Conservation (phyloP, 192 early-diverging fungal genomes). For the Mortierella claussenii region DNA sequence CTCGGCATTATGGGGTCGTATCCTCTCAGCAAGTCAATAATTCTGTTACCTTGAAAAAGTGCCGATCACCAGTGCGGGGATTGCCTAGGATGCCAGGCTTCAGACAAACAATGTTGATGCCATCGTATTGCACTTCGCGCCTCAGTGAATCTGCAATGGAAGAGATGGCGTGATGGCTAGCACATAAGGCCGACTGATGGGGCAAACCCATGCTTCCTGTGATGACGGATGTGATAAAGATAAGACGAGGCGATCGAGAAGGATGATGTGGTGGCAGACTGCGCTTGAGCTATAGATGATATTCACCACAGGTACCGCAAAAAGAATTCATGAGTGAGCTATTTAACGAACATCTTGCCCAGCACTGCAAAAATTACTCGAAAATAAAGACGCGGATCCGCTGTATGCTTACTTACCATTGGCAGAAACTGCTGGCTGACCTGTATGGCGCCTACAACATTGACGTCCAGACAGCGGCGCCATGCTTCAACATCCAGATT, state of each 20-base stretch:
- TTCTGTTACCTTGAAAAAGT: background rate
- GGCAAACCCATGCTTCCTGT: slow-evolving; percentile 3
- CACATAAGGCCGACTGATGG: background rate
- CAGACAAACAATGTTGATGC: slow-evolving; percentile 7
- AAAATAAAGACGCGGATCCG: too few species aligned
- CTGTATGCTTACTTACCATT: slow-evolving; percentile 3
- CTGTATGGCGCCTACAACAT: slow-evolving; percentile 6
- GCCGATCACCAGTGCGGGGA: background rate
- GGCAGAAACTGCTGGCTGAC: slow-evolving; percentile 1
- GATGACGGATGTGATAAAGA: slow-evolving; percentile 10
- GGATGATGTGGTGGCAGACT: background rate
- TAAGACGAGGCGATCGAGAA: slow-evolving; percentile 1
- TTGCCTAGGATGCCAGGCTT: background rate
- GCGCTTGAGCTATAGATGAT: slow-evolving; percentile 1
- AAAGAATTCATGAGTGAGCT: too few species aligned
- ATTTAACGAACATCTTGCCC: too few species aligned
- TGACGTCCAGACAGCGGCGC: slow-evolving; percentile 11
- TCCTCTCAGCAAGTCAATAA: background rate
- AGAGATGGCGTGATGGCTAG: slow-evolving; percentile 9
- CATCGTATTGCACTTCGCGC: slow-evolving; percentile 7
- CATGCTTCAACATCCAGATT: background rate
- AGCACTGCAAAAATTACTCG: too few species aligned
- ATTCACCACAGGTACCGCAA: background rate
- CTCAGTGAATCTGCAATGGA: slow-evolving; percentile 10
- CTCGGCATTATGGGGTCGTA: background rate